Conservation (phyloP, 2,329 filamentous ascomycete genomes). For the Aspergillus latus region DNA sequence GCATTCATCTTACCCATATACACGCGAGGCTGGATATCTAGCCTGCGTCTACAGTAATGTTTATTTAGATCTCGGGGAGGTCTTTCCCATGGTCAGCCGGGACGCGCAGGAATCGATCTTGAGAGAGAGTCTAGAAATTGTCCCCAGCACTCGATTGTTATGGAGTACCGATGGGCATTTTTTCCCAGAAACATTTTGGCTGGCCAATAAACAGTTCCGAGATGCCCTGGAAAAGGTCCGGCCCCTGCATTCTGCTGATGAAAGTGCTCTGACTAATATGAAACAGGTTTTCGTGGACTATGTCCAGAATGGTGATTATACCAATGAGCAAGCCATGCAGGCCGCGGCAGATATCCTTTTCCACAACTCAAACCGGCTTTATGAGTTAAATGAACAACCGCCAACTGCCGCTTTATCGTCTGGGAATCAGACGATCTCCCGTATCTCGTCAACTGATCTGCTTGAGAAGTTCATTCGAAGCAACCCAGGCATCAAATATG, state of each 20-base stretch:
- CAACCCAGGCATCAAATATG: constrained; percentile 59
- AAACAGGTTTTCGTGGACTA: constrained; percentile 64
- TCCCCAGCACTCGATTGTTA: constrained; percentile 71
- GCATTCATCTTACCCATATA: constrained; percentile 80
- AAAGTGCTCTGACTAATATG: not conserved
- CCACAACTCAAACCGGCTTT: constrained; percentile 73
- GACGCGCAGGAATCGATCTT: constrained; percentile 72
- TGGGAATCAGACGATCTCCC: not conserved
- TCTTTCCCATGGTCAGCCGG: constrained; percentile 75
- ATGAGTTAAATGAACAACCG: constrained; percentile 55
- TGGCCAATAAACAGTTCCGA: constrained; percentile 70
- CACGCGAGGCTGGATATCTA: constrained; percentile 73
- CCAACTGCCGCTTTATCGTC: constrained; percentile 20
- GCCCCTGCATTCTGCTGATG: not conserved
- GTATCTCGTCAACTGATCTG: constrained; percentile 19
- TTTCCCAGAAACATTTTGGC: constrained; percentile 74
- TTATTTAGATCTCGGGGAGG: constrained; percentile 78
- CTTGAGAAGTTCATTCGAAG: constrained; percentile 51
- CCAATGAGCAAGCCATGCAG: constrained; percentile 60
- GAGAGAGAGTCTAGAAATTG: constrained; percentile 71
- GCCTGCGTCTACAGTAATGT: constrained; percentile 75
- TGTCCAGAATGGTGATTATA: constrained; percentile 63
- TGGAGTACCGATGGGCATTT: constrained; percentile 81
- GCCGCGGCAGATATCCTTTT: constrained; percentile 70
- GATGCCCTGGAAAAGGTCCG: constrained; percentile 65